Base-by-base conservation (phyloP, 768 basidiomycete species). In the Termitomyces sp. region DNA sequence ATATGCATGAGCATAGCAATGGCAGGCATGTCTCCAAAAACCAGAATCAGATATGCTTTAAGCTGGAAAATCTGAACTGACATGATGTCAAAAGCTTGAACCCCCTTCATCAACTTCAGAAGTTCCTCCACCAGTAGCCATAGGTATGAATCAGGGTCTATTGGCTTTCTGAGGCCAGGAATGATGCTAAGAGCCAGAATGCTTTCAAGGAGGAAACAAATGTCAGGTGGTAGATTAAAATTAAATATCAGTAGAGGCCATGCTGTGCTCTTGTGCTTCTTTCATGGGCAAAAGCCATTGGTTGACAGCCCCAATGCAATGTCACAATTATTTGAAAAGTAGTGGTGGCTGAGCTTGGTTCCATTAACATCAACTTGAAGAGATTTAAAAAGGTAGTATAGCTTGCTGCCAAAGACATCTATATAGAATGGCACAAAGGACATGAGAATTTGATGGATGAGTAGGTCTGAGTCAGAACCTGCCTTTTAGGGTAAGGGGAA, bases 201-300 rank as follows among this genome's bases (percentile, higher is more conserved):
- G 38, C 76, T 59, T 1, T 65, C 41, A 14, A 71, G 52, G 25
- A 71, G 73, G 31, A 68, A 71, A 1, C 68, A 66, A 8, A 72
- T 58, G 12, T 72, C 67, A 14, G 66, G 69, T 5, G 59, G 61
- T 25, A 68, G 61, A 37, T 70, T 70, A 46, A 63, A 68, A 40
- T 75, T 76, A 52, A 72, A 67, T 0, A 73, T 16, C 12, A 81
- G 51, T 4, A 81, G 57, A 0, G 77, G 78, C 62, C 73, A 79
- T 2, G 71, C 69, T 0, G 74, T 73, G 4, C 61, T 56, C 1
- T 62, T 63, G 0, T 63, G 61, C 1, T 66, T 59, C 31, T 70
- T 69, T 53, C 70, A 75, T n/a, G 74, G 68, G 0, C 63, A 56
- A 53, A 76, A 77, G 0, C 78, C 73, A 63, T 82, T 75, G 0